Conservation (phyloP, 225 moss, liverwort and hornwort genomes). For the Marchantia polymorpha region DNA sequence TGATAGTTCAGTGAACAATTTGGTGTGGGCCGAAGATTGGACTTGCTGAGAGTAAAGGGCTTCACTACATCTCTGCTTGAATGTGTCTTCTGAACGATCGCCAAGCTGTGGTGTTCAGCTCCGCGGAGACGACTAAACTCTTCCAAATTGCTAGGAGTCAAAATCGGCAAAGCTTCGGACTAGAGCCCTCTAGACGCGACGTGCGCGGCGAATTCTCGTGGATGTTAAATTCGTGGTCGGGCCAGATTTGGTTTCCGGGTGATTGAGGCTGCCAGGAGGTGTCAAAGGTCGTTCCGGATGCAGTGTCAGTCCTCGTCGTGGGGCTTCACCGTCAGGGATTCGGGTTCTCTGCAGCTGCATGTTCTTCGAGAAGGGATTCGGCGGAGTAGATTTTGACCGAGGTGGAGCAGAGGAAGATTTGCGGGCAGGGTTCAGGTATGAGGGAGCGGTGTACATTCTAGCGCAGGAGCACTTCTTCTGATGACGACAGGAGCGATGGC, state of each 20-base stretch:
- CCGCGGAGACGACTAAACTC: not conserved
- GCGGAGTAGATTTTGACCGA: not conserved
- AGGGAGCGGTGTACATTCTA: not conserved
- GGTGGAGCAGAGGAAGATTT: not conserved
- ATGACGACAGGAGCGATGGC: conserved; percentile 4
- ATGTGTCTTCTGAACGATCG: conserved; percentile 11
- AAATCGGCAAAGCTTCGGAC: conserved; percentile 30
- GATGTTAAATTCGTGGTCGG: too few relatives aligned
- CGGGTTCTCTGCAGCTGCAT: not conserved
- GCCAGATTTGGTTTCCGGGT: not conserved
- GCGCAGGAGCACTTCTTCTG: not conserved
- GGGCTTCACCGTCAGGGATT: not conserved
- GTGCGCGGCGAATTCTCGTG: not conserved
- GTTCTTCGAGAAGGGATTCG: not conserved
- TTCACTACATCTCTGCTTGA: conserved; percentile 18
- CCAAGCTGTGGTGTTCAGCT: conserved; percentile 21
- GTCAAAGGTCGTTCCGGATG: not conserved
- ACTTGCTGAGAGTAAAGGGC: conserved; percentile 26
- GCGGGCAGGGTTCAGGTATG: not conserved
- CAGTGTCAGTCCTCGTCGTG: not conserved
- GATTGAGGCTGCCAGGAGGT: not conserved
- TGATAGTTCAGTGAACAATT: conserved; percentile 23
- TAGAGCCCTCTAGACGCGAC: not conserved
- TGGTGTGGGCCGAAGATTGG: conserved; percentile 26
- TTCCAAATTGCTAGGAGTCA: conserved; percentile 22